Conservation (phyloP, 108 stramenopile genomes). For the Aurantiochytrium sp. region DNA sequence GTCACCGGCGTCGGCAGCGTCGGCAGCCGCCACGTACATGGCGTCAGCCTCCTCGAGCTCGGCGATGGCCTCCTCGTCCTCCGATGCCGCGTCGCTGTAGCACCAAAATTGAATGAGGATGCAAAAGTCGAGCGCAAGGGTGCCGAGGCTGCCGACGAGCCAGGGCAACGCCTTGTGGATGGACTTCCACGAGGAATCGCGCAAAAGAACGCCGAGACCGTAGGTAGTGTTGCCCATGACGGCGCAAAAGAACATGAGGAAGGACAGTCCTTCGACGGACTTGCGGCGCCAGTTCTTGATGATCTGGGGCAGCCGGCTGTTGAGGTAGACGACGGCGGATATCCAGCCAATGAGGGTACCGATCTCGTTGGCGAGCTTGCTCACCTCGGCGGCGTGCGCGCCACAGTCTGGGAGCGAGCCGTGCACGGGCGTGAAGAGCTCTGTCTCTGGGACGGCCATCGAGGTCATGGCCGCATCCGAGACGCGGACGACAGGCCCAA, state of each 20-base stretch:
- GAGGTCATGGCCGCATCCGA: too few relatives aligned
- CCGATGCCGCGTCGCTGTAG: neutral
- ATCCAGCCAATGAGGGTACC: slow-evolving; percentile 31
- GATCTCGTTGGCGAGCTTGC: neutral
- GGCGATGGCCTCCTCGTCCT: neutral
- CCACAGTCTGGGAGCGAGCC: neutral
- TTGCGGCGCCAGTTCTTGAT: slow-evolving; percentile 26
- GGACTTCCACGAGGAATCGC: neutral
- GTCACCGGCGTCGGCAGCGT: neutral
- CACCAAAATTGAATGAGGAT: slow-evolving; percentile 33
- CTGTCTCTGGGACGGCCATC: too few relatives aligned
- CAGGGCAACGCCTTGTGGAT: slow-evolving; percentile 36
- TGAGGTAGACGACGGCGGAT: slow-evolving; percentile 29
- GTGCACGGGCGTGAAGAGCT: too few relatives aligned
- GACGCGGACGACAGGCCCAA: neutral
- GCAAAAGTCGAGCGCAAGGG: slow-evolving; percentile 28
- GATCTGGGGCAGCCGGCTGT: slow-evolving; percentile 35
- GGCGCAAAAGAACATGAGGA: slow-evolving; percentile 40
- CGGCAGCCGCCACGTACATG: neutral
- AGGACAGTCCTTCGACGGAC: slow-evolving; percentile 31
- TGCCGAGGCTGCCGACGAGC: slow-evolving; percentile 29
- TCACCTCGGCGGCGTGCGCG: neutral
- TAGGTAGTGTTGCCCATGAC: slow-evolving; percentile 39
- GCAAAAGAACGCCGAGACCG: neutral
- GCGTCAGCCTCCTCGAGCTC: neutral